Base-by-base conservation (phyloP, 1,284 basidiomycete genomes). In the Coniferiporia sulphurascens region DNA sequence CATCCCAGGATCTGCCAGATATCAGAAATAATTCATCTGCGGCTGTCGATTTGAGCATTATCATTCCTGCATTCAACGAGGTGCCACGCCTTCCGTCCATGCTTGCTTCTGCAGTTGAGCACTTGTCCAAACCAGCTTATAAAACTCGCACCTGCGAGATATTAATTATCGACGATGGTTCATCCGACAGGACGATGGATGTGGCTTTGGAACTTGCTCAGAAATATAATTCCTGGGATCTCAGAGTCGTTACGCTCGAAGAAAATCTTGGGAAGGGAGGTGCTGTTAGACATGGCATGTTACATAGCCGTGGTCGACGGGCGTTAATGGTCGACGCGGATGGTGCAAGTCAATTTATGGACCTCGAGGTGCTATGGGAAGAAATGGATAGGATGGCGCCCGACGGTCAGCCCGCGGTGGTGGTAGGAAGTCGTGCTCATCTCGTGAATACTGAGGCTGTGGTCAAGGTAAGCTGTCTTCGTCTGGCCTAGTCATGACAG, bases 61-160 rank as follows among this genome's bases (percentile, higher is more conserved):
- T 97, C 60, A 84, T 97, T 7, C 95, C 95, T 12, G 94, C 95
- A 0, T 98, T 87, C 77, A 97, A 97, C 68, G 95, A 97, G 73
- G 82, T 83, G 8, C 73, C 80, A 13, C 82, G 95, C 5, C 76
- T 98, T n/a, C 86, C 86, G 0, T 69, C 75, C 44, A 97, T 97
- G 93, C 82, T 98, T 64, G 74, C 78, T 4, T 83, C 86, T 22
- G 84, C 92, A 6, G 73, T 95, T 54, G 79, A 75, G 17, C 83
- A 89, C 68, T 78, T 87, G 44, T 68, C 70, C 3, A 71, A 77
- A 1, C 61, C 70, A 46, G 74, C 64, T 54, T 53, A 43, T 44
- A 64, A 67, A n/a, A 70, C 69, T 56, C 78, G 82, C 38, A 78
- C 84, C 1, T 85, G 82, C 70, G 95, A 97, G 70, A 79, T 98